Evolutionary conservation across 1,139 yeast genomes (phyloP), one percentile per base, ranked within the genome.

Genomic region (Wickerhamiella pararugosa): DNA sequence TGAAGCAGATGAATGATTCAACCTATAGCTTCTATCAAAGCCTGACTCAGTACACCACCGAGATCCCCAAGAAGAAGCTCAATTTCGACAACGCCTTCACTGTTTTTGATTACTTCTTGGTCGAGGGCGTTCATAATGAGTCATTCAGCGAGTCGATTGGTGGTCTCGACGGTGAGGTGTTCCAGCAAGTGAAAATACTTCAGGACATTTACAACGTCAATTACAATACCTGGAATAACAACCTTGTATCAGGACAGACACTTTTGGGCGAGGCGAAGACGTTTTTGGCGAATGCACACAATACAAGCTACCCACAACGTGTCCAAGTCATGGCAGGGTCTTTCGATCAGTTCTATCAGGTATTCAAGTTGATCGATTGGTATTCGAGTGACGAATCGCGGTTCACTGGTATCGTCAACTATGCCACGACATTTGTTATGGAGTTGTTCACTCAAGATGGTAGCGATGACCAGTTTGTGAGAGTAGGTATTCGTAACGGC

Each of bases 331-430:
- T 61, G 46, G 64, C 68, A 25, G 71, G 71, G 34, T 62, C 71
- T 8, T 67, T 53, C 56, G 62, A 63, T 51, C 58, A 58, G 39
- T 64, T 67, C 62, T 62, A 55, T 53, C 67, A 62, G 51, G 47
- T 64, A 32, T 58, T 56, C 37, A 66, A 63, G 42, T 48, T 63
- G 25, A 40, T 63, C 41, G 61, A 60, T 29, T 49, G 67, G 43
- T 54, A 58, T 49, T 40, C 49, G 31, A 52, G 51, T 25, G 56
- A 60, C 39, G 58, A 53, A 29, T 53, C 61, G 44, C 32, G 34
- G 26, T 67, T 66, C 53, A 61, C 65, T 25, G 69, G 69, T 21
- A 57, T 66, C 58, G 68, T 70, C 46, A 60, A 62, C 41, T 67
- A 67, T 48, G 71, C 69, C 31, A 52, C 68, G 25, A 56, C 66